Percentiles rank a stretch among this genome's conserved stretches.
Evolutionary conservation across 495 filamentous ascomycete genomes (phyloP).

Genomic region (Lepidopterella palustris): DNA sequence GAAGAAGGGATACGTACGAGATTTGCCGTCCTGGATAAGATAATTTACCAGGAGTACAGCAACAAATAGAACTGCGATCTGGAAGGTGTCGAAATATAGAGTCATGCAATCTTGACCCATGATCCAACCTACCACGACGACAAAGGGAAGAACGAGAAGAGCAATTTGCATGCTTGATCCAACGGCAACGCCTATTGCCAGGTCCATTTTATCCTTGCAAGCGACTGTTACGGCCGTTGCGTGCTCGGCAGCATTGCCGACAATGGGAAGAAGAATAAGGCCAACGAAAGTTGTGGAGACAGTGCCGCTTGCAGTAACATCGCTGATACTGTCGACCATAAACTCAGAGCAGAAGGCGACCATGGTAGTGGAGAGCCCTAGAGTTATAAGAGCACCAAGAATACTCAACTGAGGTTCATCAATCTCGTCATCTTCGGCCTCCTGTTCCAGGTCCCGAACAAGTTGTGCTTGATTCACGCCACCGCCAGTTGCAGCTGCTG

Average conservation of each 20-base stretch:
- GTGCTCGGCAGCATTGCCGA: slow-evolving; percentile 96
- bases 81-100: slow-evolving; percentile 83
- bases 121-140: slow-evolving; percentile 90
- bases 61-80: slow-evolving; percentile 89
- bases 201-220: slow-evolving; percentile 93
- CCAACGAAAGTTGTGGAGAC: slow-evolving; percentile 94
- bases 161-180: slow-evolving; percentile 94
- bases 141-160: slow-evolving; percentile 79
- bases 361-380: slow-evolving; percentile 65
- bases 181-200: slow-evolving; percentile 92
- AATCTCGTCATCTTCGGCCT: slow-evolving; percentile 52
- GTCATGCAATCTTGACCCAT: slow-evolving; percentile 70
- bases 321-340: slow-evolving; percentile 74
- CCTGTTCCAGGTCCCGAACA: slow-evolving; percentile 18
- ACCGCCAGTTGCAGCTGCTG: slow-evolving; percentile 40
- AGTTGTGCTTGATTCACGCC: slow-evolving; percentile 43
- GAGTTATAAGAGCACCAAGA: slow-evolving; percentile 60
- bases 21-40: slow-evolving; percentile 83
- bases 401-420: slow-evolving; percentile 70
- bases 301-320: slow-evolving; percentile 46
- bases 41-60: slow-evolving; percentile 86
- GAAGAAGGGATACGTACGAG: slow-evolving; percentile 17
- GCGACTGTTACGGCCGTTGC: slow-evolving; percentile 91
- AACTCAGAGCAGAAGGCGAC: slow-evolving; percentile 87
- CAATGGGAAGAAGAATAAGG: slow-evolving; percentile 90